Base-by-base conservation (phyloP, 2,329 filamentous ascomycete species). In the Aspergillus niger region DNA sequence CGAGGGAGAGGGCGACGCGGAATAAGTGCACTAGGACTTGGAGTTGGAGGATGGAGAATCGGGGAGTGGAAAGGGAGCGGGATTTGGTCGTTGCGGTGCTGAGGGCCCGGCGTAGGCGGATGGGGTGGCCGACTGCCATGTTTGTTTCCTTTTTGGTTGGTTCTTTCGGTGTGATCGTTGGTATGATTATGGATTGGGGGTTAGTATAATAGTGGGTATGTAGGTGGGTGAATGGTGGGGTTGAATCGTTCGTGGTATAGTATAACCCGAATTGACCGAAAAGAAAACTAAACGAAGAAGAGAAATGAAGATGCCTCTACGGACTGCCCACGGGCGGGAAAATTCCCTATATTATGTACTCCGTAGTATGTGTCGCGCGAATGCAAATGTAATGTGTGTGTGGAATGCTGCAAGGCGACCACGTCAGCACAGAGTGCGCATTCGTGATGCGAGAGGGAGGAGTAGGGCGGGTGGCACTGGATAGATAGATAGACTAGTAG, bases 1-100 rank as follows among this genome's bases (percentile, higher is more conserved):
- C 43, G 22, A 73, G 60, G 0, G 73, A 71, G 22, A 71, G 53
- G 13, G 58, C 60, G 28, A 74, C 69, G 4, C 67, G 67, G 26
- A 72, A 58, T 8, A 74, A 39, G 55, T 68, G 72, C 60, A 65
- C 60, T 28, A 72, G 60, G 1, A 65, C 53, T 5, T 58, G 66
- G 3, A 60, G 36, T 8, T 59, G 67, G 3, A 62, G 55, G 32
- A 63, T 47, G 52, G 59, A 56, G 26, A 10, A 36, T 5, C 54
- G 41, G 38, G 63, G 22, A 38, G 62, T 49, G 49, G 60, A 38
- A 55, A 55, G 5, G 8, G 22, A 20, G 4, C 41, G 41, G 20
- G 17, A 22, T 30, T 26, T 43, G 10, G 44, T 50, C 49, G 62
- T 61, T 11, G 62, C 49, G 7, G 60, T 58, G 38, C 55, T 56